A percentile compares a stretch with the other conserved stretches of the same genome.
phyloP scores from a whole-genome alignment of 2,329 filamentous ascomycete species.

The Scedosporium aurantiacum region DNA sequence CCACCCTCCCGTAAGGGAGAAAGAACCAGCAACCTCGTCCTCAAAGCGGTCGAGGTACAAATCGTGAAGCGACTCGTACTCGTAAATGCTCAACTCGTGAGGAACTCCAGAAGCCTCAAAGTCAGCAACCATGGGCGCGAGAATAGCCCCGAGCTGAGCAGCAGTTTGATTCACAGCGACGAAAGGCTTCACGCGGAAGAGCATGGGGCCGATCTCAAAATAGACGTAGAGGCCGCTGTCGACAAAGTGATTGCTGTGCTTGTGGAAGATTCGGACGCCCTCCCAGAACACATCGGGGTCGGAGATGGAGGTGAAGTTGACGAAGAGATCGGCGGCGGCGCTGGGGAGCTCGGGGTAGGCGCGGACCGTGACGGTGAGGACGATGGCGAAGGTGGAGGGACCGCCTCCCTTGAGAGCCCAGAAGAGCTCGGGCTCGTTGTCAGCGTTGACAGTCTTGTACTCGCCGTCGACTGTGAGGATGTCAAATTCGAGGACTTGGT shows the following conservation, averaged over 20 bases:
- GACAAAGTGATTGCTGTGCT: conserved; percentile 27
- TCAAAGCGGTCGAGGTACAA: conserved; percentile 27
- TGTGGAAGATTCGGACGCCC: conserved; percentile 36
- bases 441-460: conserved; percentile 30
- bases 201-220: conserved; percentile 28
- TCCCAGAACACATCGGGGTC: conserved; percentile 33
- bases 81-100: conserved; percentile 17
- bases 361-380: conserved; percentile 41
- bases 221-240: conserved; percentile 30
- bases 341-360: conserved; percentile 33
- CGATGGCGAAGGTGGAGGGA: conserved; percentile 39
- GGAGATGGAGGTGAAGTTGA: conserved; percentile 23
- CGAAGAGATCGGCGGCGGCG: conserved; percentile 29
- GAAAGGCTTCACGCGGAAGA: conserved; percentile 26
- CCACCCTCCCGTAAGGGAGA: conserved; percentile 26
- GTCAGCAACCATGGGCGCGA: conserved; percentile 24
- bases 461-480: conserved; percentile 33
- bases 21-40: conserved; percentile 20
- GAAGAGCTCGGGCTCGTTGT: conserved; percentile 40
- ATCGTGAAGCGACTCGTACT: conserved; percentile 22
- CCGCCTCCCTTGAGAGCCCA: conserved; percentile 47
- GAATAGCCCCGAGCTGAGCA: conserved; percentile 20
- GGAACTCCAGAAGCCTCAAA: conserved; percentile 17
- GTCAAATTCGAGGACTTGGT: conserved; percentile 35
- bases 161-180: conserved; percentile 24